Evolutionary conservation across 2,329 filamentous ascomycete species (phyloP), one percentile per base, ranked within the genome.

Genomic region (Macrophomina phaseolina): DNA sequence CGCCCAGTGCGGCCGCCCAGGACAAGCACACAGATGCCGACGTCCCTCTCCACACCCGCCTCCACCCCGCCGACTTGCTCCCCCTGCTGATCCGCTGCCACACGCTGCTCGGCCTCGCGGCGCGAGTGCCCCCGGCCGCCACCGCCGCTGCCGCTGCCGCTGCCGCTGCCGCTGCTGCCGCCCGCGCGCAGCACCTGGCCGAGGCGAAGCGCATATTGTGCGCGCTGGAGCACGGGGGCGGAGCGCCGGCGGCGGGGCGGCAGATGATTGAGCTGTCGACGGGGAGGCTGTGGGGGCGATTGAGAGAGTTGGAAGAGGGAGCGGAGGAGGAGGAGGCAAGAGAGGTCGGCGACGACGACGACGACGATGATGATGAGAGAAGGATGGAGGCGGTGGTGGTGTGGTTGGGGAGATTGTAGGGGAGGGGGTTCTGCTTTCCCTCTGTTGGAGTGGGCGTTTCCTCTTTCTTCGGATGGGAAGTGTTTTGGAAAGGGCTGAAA

Each of bases 81-180:
- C 23, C 36, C 5, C 11, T 14, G 4, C n/a, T 58, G 38, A 58
- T 58, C 53, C 36, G 53, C 36, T 45, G 53, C 53, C 53, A 58
- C 38, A 58, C 53, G 53, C 53, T 58, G 11, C 45, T 30, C 38
- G n/a, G 18, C 36, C 38, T 58, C 18, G 53, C 53, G 18, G 53
- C 42, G 38, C 53, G 53, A 23, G 23, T 23, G 23, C 23, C 23
- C 23, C 23, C 23, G 2, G 23, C 23, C 23, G 23, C 23, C 3
- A 23, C 23, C 23, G 23, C 23, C 23, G 23, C 23, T 23, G 23
- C 23, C 23, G 23, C 23, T 23, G 23, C 23, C 23, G 23, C 23
- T 23, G 23, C 23, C 23, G 23, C 23, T 23, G 23, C 23, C 23
- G 23, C 3, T 23, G 23, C 23, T 23, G 23, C 23, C 23, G 23